Percentiles rank a stretch among this genome's conserved stretches.
phyloP scores from a whole-genome alignment of 345 rosid species.

The Heritiera littoralis region DNA sequence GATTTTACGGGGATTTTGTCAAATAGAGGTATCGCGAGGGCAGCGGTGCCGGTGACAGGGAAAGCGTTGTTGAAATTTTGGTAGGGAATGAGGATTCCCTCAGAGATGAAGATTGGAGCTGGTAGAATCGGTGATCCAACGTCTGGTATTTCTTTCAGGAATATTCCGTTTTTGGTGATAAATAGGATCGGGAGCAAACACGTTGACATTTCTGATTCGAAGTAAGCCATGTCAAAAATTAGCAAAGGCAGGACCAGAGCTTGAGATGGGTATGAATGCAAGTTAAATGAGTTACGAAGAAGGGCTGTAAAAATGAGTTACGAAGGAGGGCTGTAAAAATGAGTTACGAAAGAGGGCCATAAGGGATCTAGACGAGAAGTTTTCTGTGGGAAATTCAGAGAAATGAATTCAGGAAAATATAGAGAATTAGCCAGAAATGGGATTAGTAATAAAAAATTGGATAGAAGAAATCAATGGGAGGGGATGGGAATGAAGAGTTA shows the following conservation, averaged over 20 bases:
- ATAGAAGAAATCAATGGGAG: no score
- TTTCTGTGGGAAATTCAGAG: no score
- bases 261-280: conserved; percentile 34
- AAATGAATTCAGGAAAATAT: no score
- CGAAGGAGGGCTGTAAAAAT: conserved; percentile 74
- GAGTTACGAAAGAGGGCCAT: conserved; percentile 56
- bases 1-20: conserved; percentile 47
- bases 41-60: conserved; percentile 62
- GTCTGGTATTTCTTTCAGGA: conserved; percentile 52
- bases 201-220: conserved; percentile 40
- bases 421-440: no score
- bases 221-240: conserved; percentile 5
- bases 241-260: conserved; percentile 11
- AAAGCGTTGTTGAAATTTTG: conserved; percentile 67
- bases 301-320: conserved; percentile 56
- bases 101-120: conserved; percentile 43
- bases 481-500: no score
- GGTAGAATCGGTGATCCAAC: conserved; percentile 33
- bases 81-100: conserved; percentile 91
- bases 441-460: no score
- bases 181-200: conserved; percentile 84
- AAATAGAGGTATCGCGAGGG: conserved; percentile 68
- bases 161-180: conserved; percentile 75
- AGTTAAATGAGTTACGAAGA: conserved; percentile 50
- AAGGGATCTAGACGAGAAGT: no score